Evolutionary conservation across 352 stramenopile genomes (phyloP), one percentile per base, ranked within the genome.

Genomic region (Globisporangium paddicum): DNA sequence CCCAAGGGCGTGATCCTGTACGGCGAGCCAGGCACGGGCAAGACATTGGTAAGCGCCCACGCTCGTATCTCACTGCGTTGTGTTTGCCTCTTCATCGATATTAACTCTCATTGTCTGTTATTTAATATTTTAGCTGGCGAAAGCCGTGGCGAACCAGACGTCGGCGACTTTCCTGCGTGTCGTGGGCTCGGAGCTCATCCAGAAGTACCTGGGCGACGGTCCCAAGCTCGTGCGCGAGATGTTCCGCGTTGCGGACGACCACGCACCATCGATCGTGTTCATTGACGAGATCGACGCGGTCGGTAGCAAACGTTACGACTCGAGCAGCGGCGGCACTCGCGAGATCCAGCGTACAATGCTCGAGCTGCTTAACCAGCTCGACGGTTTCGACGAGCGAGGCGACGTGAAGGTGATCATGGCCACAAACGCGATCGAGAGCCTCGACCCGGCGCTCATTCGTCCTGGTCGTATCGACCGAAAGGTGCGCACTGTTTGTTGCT

Each of bases 371-470:
- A 99, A 99, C 77, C 98, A 99, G 79, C 85, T 99, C 44, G 98
- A 99, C 75, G 98, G 98, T 44, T 99, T 99, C 63, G 97, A 99
- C 71, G 97, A 99, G 73, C 87, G 97, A 40, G 96, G 96, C 11
- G 97, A 99, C 67, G 97, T 99, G 54, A 99, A 99, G 87, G 89
- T 99, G 46, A 99, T 99, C 72, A 99, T 99, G 98, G 98, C 98
- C 8, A 99, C 98, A 5, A 99, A 99, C 75, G 93, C 96, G 55
- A 99, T 99, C 65, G 97, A 99, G 64, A 98, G 85, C 25, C 79
- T 99, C 3, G 98, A 99, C 74, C 98, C 98, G 9, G 98, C 98
- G 7, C 82, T 99, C 44, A 99, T 99, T 69, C 95, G 98, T 70
- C 97, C 98, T 8, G 98, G 98, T 32, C 97, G 98, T 75, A 99